Evolutionary conservation across 345 rosid species (phyloP).

Genomic region (Euphorbia tirucalli): DNA sequence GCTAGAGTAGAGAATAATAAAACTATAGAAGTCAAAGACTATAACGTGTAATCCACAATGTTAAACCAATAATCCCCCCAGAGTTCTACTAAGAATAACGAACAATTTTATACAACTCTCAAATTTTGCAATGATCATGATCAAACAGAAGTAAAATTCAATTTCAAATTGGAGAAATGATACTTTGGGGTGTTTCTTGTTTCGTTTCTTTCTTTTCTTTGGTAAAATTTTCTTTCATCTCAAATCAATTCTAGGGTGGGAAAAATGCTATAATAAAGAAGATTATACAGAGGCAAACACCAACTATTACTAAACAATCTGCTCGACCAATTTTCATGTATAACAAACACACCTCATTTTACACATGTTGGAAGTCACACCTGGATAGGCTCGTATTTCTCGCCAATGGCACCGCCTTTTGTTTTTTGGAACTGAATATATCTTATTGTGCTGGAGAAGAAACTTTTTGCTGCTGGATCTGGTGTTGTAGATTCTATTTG

Average conservation of each 20-base stretch:
- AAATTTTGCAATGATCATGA: neutral
- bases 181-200: neutral
- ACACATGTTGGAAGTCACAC: constrained; percentile 32
- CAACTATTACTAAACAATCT: neutral
- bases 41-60: no score
- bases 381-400: constrained; percentile 67
- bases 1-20: neutral
- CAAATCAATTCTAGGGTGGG: neutral
- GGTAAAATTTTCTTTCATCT: neutral
- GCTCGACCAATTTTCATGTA: neutral
- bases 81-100: neutral
- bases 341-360: neutral
- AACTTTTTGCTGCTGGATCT: constrained; percentile 69
- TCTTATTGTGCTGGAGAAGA: constrained; percentile 69
- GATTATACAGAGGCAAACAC: neutral
- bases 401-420: constrained; percentile 84
- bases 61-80: neutral
- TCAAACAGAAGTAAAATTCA: neutral
- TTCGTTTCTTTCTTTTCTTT: no score
- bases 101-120: neutral
- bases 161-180: neutral
- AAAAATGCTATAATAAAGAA: neutral
- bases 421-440: constrained; percentile 87
- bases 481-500: constrained; percentile 59
- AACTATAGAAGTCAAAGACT: neutral